Evolutionary conservation across 2,329 filamentous ascomycete species (phyloP), one percentile per base, ranked within the genome.

Genomic region (Xylaria sp.): DNA sequence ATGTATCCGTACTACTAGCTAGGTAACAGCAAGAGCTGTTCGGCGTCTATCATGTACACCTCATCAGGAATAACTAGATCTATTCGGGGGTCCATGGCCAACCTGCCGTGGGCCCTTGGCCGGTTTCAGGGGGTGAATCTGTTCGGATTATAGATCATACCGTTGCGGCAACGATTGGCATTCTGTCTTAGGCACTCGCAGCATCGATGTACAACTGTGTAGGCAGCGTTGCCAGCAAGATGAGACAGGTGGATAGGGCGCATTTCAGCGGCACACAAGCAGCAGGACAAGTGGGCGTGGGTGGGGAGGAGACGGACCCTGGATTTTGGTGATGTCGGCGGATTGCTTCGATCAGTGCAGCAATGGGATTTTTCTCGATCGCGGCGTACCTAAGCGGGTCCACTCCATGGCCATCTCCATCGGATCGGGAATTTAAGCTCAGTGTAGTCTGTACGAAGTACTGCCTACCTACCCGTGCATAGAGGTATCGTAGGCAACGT

Each of bases 301-400:
- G 52, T n/a, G 29, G 38, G 41, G 48, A 48, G 49, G 49, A 44
- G 39, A 48, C 42, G 26, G 39, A 26, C 49, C 40, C 44, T 46
- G 40, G 34, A 20, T 44, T 48, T 37, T 22, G 41, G 44, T 11
- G 47, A 26, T 34, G 40, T 38, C 5, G 3, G 3, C 3, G 11
- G 6, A 13, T 34, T 34, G 29, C 29, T 7, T 34, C 29, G 29
- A 34, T 34, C 29, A 3, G 29, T 34, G 29, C 11, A 13, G 5
- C 29, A 13, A 34, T 13, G 29, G 29, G 11, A 7, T 34, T 34
- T 34, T 34, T 13, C 29, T 13, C 11, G 29, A 34, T 34, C 29
- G 29, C 16, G 29, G 29, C 29, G 29, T 13, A 4, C 8, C 9
- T 6, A 13, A 7, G 29, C 11, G 11, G 29, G 29, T 7, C 11